Base-by-base conservation (phyloP, 2,329 filamentous ascomycete genomes). In the Exophiala sp. region DNA sequence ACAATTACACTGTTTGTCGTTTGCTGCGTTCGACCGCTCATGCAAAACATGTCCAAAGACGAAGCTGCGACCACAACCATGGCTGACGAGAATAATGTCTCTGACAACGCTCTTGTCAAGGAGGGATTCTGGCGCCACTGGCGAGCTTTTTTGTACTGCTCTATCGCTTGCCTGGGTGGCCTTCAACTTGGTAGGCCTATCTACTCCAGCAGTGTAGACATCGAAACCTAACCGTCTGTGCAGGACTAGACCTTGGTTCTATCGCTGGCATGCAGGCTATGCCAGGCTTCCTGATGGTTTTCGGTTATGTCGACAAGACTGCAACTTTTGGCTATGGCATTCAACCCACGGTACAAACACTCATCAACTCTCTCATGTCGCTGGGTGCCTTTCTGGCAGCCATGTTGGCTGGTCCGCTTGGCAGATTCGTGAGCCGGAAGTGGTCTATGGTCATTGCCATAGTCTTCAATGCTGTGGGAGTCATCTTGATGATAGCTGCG, bases 401-500 rank as follows among this genome's bases (percentile, higher is more conserved):
- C 39, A 68, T 65, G n/a, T 65, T 65, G 24, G 8, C 46, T 66
- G 65, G 63, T 48, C 63, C 68, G 6, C 66, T 70, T 32, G 73
- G 71, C 0, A 66, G 63, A 45, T 71, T 65, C 38, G 59, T 79
- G 29, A 75, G 76, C 12, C 71, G 77, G 3, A 74, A 72, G 47
- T 35, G 62, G 1, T 73, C 73, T 47, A 66, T 80, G 8, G 76
- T 71, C 64, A 43, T 72, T 2, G 78, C 77, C 2, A 78, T 76
- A 52, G n/a, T 75, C 1, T 64, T 78, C 8, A 80, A 78, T 59
- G 72, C 69, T 57, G 65, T 78, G 2, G 71, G 78, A 10, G 81
- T 81, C 58, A 69, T 80, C n/a, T 72, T 82, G 60, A 82, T 83
- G 79, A 82, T 83, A 77, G 72, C 75, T 2, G 80, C 78, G 0